Conservation (phyloP, 192 early-diverging fungal genomes). For the Chytriomyces sp. region DNA sequence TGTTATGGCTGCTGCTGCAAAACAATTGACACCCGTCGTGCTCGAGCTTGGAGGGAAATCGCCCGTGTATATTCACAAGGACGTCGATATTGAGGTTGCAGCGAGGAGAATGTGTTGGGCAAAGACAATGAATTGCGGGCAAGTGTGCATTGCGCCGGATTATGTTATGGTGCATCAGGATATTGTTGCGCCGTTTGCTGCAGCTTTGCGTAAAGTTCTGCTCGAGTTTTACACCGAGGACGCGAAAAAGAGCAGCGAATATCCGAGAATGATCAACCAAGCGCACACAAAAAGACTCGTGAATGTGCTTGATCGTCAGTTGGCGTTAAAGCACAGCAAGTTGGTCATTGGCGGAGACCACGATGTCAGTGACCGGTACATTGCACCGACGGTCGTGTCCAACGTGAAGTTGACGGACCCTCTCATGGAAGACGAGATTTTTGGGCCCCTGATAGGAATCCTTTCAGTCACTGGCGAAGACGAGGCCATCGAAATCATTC, state of each 20-base stretch:
- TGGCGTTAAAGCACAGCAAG: slow-evolving; percentile 39
- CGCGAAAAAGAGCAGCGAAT: slow-evolving; percentile 58
- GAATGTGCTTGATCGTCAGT: slow-evolving; percentile 56
- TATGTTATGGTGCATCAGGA: slow-evolving; percentile 75
- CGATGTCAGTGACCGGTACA: slow-evolving; percentile 68
- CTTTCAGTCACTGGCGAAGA: slow-evolving; percentile 49
- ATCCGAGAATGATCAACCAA: slow-evolving; percentile 73
- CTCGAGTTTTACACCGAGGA: slow-evolving; percentile 41
- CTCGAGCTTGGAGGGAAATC: slow-evolving; percentile 96
- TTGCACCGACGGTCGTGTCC: slow-evolving; percentile 81
- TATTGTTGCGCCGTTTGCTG: slow-evolving; percentile 63
- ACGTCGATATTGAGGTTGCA: slow-evolving; percentile 60
- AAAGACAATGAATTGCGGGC: slow-evolving; percentile 87
- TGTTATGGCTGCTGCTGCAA: slow-evolving; percentile 86
- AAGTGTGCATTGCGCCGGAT: slow-evolving; percentile 89
- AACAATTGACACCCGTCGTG: slow-evolving; percentile 82
- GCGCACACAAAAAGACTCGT: slow-evolving; percentile 74
- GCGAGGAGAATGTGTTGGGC: slow-evolving; percentile 79
- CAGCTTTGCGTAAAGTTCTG: slow-evolving; percentile 48
- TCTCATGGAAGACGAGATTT: slow-evolving; percentile 85
- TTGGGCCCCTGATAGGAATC: slow-evolving; percentile 91
- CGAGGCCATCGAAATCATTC: slow-evolving; percentile 47
- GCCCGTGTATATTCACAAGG: slow-evolving; percentile 62
- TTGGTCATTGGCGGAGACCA: slow-evolving; percentile 61
- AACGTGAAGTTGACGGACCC: slow-evolving; percentile 62